phyloP scores from a whole-genome alignment of 2,329 filamentous ascomycete genomes.

The Talaromyces sp. region DNA sequence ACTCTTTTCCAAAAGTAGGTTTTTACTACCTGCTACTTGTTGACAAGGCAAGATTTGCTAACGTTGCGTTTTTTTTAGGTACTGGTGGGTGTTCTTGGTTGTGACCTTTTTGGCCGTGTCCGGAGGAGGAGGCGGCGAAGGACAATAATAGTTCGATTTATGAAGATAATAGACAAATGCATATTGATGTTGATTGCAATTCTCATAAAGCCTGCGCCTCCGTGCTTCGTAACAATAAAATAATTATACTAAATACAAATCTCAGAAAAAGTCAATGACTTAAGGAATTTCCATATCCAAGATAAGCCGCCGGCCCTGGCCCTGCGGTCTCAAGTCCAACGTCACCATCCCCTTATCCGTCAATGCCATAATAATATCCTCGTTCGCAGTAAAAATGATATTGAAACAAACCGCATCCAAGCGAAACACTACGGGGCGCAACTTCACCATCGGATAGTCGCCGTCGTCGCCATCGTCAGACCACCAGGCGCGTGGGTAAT shows the following conservation, averaged over 20 bases:
- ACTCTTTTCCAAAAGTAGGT: constrained; percentile 40
- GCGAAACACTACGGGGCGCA: constrained; percentile 28
- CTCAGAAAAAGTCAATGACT: not conserved
- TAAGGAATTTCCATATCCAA: constrained; percentile 1
- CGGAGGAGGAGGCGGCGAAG: constrained; percentile 28
- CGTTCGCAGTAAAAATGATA: constrained; percentile 26
- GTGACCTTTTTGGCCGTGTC: constrained; percentile 36
- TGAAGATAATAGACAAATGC: not conserved
- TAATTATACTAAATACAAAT: not conserved
- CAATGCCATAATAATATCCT: constrained; percentile 34
- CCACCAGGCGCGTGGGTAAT: constrained; percentile 27
- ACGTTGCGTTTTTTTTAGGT: constrained; percentile 22
- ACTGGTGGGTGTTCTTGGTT: constrained; percentile 43
- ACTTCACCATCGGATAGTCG: constrained; percentile 18
- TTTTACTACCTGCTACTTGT: too few relatives aligned
- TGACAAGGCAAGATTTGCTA: not conserved
- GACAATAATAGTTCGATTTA: not conserved
- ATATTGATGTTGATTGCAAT: not conserved
- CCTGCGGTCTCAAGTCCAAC: constrained; percentile 28
- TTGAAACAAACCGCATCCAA: constrained; percentile 34
- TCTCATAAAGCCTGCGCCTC: not conserved
- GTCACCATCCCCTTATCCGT: constrained; percentile 38
- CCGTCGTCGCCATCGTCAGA: not conserved
- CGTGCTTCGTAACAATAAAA: not conserved
- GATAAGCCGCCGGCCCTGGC: constrained; percentile 17